phyloP scores from a whole-genome alignment of 148 eudicot species.

The Nepenthes gracilis region DNA sequence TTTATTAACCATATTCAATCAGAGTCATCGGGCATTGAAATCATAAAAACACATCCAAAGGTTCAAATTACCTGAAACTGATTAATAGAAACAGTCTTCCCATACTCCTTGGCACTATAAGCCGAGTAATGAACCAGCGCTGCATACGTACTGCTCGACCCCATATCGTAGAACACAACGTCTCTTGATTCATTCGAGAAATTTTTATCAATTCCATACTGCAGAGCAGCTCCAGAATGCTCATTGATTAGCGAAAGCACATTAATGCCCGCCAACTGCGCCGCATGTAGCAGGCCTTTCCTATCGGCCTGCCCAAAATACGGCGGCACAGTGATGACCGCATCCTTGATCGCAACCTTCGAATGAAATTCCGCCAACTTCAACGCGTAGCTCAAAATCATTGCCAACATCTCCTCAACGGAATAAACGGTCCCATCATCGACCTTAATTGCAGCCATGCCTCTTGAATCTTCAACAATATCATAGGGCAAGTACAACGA shows the following conservation, averaged over 20 bases:
- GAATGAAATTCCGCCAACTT: conserved; percentile 72
- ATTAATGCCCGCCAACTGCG: conserved; percentile 71
- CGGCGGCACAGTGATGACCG: conserved; percentile 86
- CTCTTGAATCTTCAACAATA: conserved; percentile 37
- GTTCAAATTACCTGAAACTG: conserved; percentile 72
- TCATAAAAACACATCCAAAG: not conserved
- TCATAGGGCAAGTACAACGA: conserved; percentile 49
- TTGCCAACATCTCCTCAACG: conserved; percentile 81
- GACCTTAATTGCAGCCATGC: conserved; percentile 41
- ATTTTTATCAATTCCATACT: conserved; percentile 97
- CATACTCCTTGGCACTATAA: conserved; percentile 75
- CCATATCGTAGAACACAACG: conserved; percentile 92
- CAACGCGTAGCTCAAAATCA: conserved; percentile 49
- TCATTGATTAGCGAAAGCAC: conserved; percentile 80
- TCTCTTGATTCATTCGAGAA: conserved; percentile 75
- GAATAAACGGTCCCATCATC: conserved; percentile 57
- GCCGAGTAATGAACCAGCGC: conserved; percentile 89
- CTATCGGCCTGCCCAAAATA: conserved; percentile 90
- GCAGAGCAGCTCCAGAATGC: conserved; percentile 88
- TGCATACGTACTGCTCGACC: conserved; percentile 79
- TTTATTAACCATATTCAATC: too few species aligned
- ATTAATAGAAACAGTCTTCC: conserved; percentile 76
- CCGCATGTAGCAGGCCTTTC: conserved; percentile 66
- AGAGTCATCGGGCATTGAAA: not conserved
- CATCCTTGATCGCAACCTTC: conserved; percentile 55